These are phyloP conservation scores for Rhizophagus clarus DNA, from an alignment of 192 early-diverging fungal species.

Conservation along the genomic window DNA sequence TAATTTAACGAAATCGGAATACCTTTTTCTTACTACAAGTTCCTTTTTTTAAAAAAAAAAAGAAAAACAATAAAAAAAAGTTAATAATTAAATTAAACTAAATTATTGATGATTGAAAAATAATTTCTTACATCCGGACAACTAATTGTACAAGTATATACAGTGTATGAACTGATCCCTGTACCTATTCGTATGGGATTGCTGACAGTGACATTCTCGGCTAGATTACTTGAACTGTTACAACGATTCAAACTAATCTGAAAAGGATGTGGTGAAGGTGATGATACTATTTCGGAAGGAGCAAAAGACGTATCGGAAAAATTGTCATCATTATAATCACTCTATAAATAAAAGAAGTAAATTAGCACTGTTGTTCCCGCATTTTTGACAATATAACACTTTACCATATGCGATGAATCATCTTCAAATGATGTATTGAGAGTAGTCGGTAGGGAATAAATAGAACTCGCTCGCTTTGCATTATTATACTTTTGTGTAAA, in stretches of 20 bases:
- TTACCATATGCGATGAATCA: conserved; percentile 3
- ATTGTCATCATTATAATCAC: conserved; percentile 13
- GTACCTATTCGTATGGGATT: conserved; percentile 45
- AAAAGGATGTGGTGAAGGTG: neutral
- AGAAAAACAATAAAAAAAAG: too few species aligned
- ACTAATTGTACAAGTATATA: conserved; percentile 46
- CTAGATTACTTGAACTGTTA: conserved; percentile 21
- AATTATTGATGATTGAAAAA: neutral
- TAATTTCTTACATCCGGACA: conserved; percentile 36
- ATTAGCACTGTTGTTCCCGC: neutral
- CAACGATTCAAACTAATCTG: conserved; percentile 16
- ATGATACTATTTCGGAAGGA: neutral
- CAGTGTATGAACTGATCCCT: conserved; percentile 48
- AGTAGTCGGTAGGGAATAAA: neutral
- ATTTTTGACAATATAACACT: neutral
- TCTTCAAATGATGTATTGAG: conserved; percentile 5
- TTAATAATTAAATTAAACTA: neutral
- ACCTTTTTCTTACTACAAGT: conserved; percentile 42
- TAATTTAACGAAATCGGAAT: conserved; percentile 48
- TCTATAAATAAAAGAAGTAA: conserved; percentile 10
- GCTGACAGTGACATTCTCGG: conserved; percentile 41
- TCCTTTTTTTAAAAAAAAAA: conserved; percentile 26
- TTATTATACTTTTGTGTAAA: neutral
- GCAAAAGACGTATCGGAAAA: neutral
- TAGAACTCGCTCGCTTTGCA: neutral